Evolutionary conservation across 345 rosid genomes (phyloP).

Genomic region (Diplotaxis tenuifolia): DNA sequence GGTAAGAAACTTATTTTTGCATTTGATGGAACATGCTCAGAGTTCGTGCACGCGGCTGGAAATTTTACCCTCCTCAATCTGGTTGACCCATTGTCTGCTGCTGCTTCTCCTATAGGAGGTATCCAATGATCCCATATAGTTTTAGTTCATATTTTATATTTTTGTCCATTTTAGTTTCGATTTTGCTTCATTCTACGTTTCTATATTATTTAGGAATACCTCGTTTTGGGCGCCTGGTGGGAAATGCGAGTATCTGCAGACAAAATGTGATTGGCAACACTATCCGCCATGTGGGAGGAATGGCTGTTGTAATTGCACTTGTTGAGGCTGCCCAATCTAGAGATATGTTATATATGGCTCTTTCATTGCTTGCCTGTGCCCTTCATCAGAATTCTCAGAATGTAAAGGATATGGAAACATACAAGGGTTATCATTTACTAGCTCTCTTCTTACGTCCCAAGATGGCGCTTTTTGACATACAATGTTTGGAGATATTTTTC

Average conservation of each 20-base stretch:
- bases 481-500: constrained; percentile 88
- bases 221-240: constrained; percentile 87
- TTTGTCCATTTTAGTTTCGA: neutral
- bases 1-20: constrained; percentile 98
- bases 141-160: neutral
- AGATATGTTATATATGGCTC: constrained; percentile 95
- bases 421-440: constrained; percentile 94
- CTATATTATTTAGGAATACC: constrained; percentile 73
- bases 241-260: constrained; percentile 79
- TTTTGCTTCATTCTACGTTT: constrained; percentile 12
- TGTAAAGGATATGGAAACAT: constrained; percentile 89
- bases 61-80: constrained; percentile 84
- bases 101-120: constrained; percentile 99
- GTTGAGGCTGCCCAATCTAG: constrained; percentile 94
- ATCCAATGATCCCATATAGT: neutral
- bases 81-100: constrained; percentile 96
- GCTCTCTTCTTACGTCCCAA: constrained; percentile 87
- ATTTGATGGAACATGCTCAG: constrained; percentile 91
- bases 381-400: constrained; percentile 97
- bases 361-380: constrained; percentile 80
- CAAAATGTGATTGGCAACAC: constrained; percentile 88
- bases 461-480: constrained; percentile 92
- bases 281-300: constrained; percentile 88
- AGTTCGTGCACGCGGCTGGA: constrained; percentile 77
- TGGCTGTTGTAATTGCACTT: constrained; percentile 80